phyloP scores from a whole-genome alignment of 2,329 filamentous ascomycete genomes.

The Thermomyces lanuginosus region DNA sequence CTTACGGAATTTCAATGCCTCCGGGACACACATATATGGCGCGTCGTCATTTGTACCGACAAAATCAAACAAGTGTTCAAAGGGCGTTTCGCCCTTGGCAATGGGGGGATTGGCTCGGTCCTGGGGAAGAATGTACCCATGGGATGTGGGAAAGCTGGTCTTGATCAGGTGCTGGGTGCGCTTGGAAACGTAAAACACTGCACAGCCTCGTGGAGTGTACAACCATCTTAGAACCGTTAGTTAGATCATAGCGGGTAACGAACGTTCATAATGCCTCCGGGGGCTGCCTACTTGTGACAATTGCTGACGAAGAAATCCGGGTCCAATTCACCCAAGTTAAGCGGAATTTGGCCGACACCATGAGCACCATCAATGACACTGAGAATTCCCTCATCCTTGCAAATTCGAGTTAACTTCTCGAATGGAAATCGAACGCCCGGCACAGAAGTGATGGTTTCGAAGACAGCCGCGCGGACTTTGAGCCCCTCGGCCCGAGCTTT shows the following conservation, averaged over 20 bases:
- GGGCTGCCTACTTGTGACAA: conserved; percentile 66
- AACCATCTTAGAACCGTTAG: conserved; percentile 49
- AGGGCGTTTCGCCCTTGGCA: conserved; percentile 36
- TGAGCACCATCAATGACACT: conserved; percentile 76
- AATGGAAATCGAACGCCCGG: conserved; percentile 72
- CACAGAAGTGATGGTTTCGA: conserved; percentile 64
- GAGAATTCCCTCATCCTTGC: conserved; percentile 49
- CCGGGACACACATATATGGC: conserved; percentile 55
- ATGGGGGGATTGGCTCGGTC: conserved; percentile 29
- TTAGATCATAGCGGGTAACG: background rate
- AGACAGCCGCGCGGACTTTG: conserved; percentile 51
- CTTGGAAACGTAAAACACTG: conserved; percentile 60
- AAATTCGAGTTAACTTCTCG: conserved; percentile 47
- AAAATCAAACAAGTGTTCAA: conserved; percentile 58
- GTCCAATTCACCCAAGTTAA: conserved; percentile 50
- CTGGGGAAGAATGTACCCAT: conserved; percentile 49
- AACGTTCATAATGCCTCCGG: background rate
- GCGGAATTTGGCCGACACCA: conserved; percentile 58
- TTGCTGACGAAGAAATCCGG: conserved; percentile 82
- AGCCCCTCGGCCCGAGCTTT: conserved; percentile 41
- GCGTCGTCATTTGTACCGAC: conserved; percentile 59
- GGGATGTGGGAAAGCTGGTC: conserved; percentile 61
- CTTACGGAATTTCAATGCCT: conserved; percentile 54
- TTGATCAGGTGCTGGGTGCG: conserved; percentile 62
- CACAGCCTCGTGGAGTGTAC: conserved; percentile 60